Evolutionary conservation across 805 yeast species (phyloP).

Genomic region (Geotrichum ghanense): DNA sequence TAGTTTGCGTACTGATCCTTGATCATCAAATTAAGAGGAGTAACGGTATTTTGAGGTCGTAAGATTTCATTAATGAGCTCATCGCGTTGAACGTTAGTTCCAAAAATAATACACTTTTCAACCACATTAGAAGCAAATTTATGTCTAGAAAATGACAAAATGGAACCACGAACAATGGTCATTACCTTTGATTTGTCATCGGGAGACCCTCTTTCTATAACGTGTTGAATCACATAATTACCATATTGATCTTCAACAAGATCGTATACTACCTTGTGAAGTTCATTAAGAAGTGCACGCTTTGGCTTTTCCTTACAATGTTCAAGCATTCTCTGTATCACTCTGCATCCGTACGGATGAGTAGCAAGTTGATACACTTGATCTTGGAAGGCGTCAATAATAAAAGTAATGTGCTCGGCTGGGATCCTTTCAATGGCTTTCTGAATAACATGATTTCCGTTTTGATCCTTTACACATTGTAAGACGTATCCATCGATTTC

Average conservation of each 20-base stretch:
- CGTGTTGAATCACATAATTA: slow-evolving; percentile 93
- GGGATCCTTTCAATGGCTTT: slow-evolving; percentile 85
- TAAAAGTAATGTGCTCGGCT: slow-evolving; percentile 53
- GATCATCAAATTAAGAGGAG: slow-evolving; percentile 80
- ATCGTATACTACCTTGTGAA: slow-evolving; percentile 58
- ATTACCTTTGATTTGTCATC: slow-evolving; percentile 53
- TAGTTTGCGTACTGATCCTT: slow-evolving; percentile 97
- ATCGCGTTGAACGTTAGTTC: slow-evolving; percentile 50
- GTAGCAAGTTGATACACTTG: slow-evolving; percentile 78
- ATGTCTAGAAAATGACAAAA: slow-evolving; percentile 82
- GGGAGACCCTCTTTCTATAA: slow-evolving; percentile 63
- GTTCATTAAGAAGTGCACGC: slow-evolving; percentile 52
- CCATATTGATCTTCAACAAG: slow-evolving; percentile 95
- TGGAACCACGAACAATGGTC: slow-evolving; percentile 54
- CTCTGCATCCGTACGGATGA: slow-evolving; percentile 97
- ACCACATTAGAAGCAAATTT: slow-evolving; percentile 97
- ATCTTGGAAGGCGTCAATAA: slow-evolving; percentile 49
- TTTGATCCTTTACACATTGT: slow-evolving; percentile 81
- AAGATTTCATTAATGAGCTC: slow-evolving; percentile 53
- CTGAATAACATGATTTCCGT: slow-evolving; percentile 96
- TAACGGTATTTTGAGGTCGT: slow-evolving; percentile 17
- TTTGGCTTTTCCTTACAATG: slow-evolving; percentile 59
- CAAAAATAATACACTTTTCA: slow-evolving; percentile 79
- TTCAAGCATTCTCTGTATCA: slow-evolving; percentile 84
- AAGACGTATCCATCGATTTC: slow-evolving; percentile 58